phyloP scores from a whole-genome alignment of 495 filamentous ascomycete species.

The Terfezia claveryi region DNA sequence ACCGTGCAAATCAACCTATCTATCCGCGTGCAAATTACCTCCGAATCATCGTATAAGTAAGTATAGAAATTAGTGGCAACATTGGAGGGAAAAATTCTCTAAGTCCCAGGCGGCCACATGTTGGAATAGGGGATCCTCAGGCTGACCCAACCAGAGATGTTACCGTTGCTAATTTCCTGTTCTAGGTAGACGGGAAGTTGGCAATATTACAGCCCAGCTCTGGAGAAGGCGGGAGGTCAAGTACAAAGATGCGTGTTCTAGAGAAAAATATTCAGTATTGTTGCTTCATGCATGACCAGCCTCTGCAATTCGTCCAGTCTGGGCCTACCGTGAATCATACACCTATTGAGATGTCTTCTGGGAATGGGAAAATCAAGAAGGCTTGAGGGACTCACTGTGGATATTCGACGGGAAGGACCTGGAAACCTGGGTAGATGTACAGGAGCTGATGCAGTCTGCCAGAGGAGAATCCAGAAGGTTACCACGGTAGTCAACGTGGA shows the following conservation, averaged over 20 bases:
- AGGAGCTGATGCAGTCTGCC: constrained; percentile 53
- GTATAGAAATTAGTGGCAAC: no score
- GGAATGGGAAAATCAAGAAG: constrained; percentile 22
- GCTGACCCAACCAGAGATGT: constrained; percentile 46
- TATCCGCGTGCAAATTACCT: no score
- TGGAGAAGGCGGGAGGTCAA: constrained; percentile 59
- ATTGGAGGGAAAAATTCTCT: no score
- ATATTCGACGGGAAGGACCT: constrained; percentile 52
- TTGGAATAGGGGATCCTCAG: no score
- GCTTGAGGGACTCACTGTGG: constrained; percentile 76
- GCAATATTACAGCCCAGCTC: constrained; percentile 74
- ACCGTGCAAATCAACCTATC: no score
- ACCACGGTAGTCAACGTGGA: constrained; percentile 38
- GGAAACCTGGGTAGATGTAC: constrained; percentile 64
- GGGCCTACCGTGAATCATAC: constrained; percentile 3
- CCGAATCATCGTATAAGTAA: no score
- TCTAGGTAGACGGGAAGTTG: constrained; percentile 87
- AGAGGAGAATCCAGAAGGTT: constrained; percentile 38
- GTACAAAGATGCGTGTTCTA: constrained; percentile 91
- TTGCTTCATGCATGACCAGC: constrained; percentile 69
- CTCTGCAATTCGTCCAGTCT: constrained; percentile 11
- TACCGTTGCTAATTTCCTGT: constrained; percentile 75
- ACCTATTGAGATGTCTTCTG: constrained; percentile 12
- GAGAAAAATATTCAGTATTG: constrained; percentile 93
- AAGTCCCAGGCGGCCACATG: no score